A percentile compares a stretch with the other conserved stretches of the same genome.
These are phyloP conservation scores for Erodium texanum DNA, from an alignment of 441 rosid species.

Conservation along the genomic window DNA sequence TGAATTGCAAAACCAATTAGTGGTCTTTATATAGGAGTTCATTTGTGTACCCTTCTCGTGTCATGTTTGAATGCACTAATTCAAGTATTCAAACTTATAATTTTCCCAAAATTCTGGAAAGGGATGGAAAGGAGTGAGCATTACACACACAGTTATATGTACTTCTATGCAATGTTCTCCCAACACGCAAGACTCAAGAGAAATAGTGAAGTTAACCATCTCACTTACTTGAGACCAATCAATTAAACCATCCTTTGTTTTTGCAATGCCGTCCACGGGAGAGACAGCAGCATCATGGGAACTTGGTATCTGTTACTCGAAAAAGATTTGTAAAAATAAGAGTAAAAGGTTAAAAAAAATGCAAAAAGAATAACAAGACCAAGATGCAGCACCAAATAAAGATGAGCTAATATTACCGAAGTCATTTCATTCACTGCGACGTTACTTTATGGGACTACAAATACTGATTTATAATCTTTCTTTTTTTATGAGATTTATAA, in stretches of 20 bases:
- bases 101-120: neutral
- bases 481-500: too few species aligned
- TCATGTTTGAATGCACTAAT: constrained; percentile 7
- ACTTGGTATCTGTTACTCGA: constrained; percentile 59
- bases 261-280: constrained; percentile 54
- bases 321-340: constrained; percentile 6
- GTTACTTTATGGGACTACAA: neutral
- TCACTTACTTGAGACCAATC: constrained; percentile 87
- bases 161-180: neutral
- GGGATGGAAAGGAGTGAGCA: neutral
- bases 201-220: neutral
- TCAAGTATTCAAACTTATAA: neutral
- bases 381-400: neutral
- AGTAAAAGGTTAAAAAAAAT: neutral
- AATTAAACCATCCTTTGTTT: constrained; percentile 59
- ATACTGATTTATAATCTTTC: neutral
- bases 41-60: neutral
- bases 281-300: constrained; percentile 50
- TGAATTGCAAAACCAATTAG: neutral
- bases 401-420: constrained; percentile 1
- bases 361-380: neutral
- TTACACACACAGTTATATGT: neutral
- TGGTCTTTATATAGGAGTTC: neutral
- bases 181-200: neutral
- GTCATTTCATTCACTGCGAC: neutral